A percentile compares a stretch with the other conserved stretches of the same genome.
Conservation (phyloP, 2,329 filamentous ascomycete genomes). For the Hymenoscyphus repandus region DNA sequence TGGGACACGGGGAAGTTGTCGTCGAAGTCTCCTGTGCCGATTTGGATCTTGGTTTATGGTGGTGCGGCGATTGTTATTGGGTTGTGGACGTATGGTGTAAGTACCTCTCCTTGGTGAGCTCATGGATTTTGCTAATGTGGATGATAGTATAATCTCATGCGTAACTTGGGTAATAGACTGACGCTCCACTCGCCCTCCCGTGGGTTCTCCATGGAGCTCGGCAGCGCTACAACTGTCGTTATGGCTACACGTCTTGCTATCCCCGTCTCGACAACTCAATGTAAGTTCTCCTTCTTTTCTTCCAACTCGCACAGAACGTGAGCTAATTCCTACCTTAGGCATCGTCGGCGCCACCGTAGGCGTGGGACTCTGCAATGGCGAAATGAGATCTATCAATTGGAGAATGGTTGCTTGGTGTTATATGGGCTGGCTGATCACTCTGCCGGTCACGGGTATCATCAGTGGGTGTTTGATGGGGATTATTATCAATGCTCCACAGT, state of each 20-base stretch:
- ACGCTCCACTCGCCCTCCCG: conserved; percentile 57
- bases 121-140: background rate
- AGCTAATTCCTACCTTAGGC: no score
- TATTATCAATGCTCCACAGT: conserved; percentile 51
- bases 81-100: conserved; percentile 48
- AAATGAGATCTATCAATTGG: conserved; percentile 56
- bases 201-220: conserved; percentile 57
- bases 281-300: conserved; percentile 39
- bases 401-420: conserved; percentile 57
- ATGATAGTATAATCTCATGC: conserved; percentile 61
- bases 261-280: conserved; percentile 61
- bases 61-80: conserved; percentile 41
- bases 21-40: conserved; percentile 41
- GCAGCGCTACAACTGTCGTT: conserved; percentile 57
- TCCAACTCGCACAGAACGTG: no score
- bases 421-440: conserved; percentile 55
- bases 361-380: conserved; percentile 56
- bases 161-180: conserved; percentile 55
- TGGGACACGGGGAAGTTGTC: conserved; percentile 46
- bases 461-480: conserved; percentile 58
- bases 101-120: no score
- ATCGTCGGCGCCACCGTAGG: conserved; percentile 50
- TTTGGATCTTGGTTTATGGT: conserved; percentile 50
- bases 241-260: conserved; percentile 57
- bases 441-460: conserved; percentile 51